A percentile compares a stretch with the other conserved stretches of the same genome.
phyloP scores from a whole-genome alignment of 208 protist genomes.

The Naegleria lovaniensis region DNA sequence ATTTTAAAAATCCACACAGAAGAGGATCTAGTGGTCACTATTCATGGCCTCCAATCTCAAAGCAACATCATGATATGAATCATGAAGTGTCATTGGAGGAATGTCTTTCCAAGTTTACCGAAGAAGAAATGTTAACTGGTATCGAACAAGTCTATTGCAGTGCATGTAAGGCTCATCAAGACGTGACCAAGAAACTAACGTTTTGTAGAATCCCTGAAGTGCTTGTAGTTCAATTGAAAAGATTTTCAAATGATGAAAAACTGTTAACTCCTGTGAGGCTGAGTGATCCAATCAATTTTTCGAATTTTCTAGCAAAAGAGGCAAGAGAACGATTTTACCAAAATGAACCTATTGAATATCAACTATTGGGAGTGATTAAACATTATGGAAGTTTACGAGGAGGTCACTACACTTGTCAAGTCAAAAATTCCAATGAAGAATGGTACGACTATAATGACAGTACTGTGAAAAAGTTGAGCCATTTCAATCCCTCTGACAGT shows the following conservation, averaged over 20 bases:
- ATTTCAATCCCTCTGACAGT: neutral
- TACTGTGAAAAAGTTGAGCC: neutral
- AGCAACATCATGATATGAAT: neutral
- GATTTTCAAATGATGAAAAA: conserved; percentile 9
- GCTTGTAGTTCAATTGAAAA: conserved; percentile 7
- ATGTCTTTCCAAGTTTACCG: conserved; percentile 48
- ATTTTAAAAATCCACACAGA: neutral
- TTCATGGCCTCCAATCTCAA: neutral
- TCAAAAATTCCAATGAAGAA: neutral
- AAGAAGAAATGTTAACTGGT: conserved; percentile 40
- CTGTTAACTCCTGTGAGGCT: neutral
- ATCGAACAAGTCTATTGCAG: conserved; percentile 55
- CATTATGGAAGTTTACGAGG: neutral
- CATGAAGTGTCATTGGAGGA: neutral
- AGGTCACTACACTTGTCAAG: neutral
- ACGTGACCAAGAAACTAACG: neutral
- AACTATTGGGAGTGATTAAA: neutral
- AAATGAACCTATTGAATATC: neutral
- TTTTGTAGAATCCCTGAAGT: neutral
- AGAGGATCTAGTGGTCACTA: neutral
- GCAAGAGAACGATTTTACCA: neutral
- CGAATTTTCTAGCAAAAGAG: neutral
- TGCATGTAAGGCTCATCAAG: conserved; percentile 42
- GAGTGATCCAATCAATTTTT: neutral
- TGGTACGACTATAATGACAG: neutral